Conservation (phyloP, 805 yeast genomes). For the Kodamaea sagamina region DNA sequence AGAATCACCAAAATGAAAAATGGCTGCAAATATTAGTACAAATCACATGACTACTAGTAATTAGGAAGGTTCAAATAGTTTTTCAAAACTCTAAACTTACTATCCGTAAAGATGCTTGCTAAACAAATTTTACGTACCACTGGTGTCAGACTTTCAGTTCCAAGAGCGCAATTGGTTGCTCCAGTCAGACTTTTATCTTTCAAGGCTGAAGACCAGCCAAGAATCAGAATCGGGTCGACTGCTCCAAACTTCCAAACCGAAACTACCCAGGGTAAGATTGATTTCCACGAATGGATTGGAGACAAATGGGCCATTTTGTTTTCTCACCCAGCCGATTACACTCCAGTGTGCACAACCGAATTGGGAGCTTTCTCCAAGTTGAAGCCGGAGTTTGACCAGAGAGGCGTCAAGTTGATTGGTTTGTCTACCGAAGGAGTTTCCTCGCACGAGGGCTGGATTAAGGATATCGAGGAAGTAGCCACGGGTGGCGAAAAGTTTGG, state of each 20-base stretch:
- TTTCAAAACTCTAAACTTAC: not conserved
- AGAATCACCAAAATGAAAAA: not conserved
- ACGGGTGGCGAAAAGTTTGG: constrained; percentile 51
- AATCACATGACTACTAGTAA: constrained; percentile 11
- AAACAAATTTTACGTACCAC: constrained; percentile 23
- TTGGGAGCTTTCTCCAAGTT: constrained; percentile 73
- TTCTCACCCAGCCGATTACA: constrained; percentile 77
- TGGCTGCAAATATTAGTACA: constrained; percentile 3
- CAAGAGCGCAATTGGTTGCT: constrained; percentile 8
- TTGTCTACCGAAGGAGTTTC: constrained; percentile 64
- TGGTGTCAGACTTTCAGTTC: constrained; percentile 1
- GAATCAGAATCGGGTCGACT: constrained; percentile 56
- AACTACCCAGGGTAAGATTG: constrained; percentile 62
- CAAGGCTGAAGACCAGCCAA: constrained; percentile 41
- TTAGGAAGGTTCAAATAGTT: not conserved
- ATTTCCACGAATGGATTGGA: constrained; percentile 64
- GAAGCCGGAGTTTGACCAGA: constrained; percentile 65
- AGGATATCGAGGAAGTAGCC: constrained; percentile 68
- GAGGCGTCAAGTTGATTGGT: constrained; percentile 68
- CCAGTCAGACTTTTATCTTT: constrained; percentile 30
- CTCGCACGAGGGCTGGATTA: constrained; percentile 67
- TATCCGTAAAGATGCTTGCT: constrained; percentile 18
- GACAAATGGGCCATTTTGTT: constrained; percentile 66
- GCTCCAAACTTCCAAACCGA: constrained; percentile 71
- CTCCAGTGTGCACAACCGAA: constrained; percentile 80